These are phyloP conservation scores for Melanomma pulvis-pyrius DNA, from an alignment of 495 filamentous ascomycete genomes.

Conservation along the genomic window DNA sequence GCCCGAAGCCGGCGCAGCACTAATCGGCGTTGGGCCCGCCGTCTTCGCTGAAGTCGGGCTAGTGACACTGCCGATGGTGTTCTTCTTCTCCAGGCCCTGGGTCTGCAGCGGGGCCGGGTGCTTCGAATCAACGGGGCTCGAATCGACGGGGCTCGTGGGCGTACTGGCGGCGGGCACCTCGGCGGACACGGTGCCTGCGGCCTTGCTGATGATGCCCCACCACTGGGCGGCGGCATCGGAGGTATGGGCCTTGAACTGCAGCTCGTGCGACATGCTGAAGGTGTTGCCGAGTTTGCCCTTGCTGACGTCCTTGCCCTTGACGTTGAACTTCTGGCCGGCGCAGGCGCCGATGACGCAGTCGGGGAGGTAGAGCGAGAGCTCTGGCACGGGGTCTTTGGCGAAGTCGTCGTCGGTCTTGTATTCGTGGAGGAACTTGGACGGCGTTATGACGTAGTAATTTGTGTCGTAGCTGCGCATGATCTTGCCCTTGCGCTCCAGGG, in stretches of 20 bases:
- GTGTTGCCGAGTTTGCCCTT: conserved; percentile 62
- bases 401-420: conserved; percentile 92
- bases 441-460: conserved; percentile 87
- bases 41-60: conserved; percentile 17
- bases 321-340: conserved; percentile 79
- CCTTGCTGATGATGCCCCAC: conserved; percentile 65
- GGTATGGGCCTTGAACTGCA: conserved; percentile 73
- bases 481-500: conserved; percentile 75
- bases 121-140: conserved; percentile 29
- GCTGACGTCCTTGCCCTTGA: conserved; percentile 89
- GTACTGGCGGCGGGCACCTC: conserved; percentile 38
- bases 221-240: conserved; percentile 76
- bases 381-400: conserved; percentile 76
- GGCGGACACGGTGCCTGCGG: conserved; percentile 41
- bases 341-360: conserved; percentile 80
- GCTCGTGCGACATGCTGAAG: conserved; percentile 64
- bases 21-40: conserved; percentile 11
- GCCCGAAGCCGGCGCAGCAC: conserved; percentile 20
- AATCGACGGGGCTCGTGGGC: conserved; percentile 36
- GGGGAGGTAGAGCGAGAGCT: conserved; percentile 87
- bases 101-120: conserved; percentile 46
- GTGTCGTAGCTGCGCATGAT: conserved; percentile 73
- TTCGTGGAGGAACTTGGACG: conserved; percentile 84
- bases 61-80: conserved; percentile 1
- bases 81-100: conserved; percentile 36